Conservation (phyloP, 805 yeast species). For the Sugiyamaella chiloensis region DNA sequence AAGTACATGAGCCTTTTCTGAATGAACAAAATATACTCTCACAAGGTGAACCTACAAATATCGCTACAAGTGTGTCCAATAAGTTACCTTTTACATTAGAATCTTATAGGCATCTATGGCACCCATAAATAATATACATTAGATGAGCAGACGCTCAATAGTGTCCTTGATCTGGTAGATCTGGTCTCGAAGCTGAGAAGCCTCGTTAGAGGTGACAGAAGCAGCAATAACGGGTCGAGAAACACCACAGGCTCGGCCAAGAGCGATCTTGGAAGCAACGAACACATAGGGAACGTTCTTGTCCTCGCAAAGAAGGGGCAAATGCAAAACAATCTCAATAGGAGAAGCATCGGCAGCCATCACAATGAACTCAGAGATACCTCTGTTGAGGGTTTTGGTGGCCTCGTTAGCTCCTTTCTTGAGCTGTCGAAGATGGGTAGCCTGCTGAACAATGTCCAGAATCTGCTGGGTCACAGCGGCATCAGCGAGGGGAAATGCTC, state of each 20-base stretch:
- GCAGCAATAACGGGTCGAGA: conserved; percentile 99
- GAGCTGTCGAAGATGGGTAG: conserved; percentile 95
- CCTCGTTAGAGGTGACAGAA: conserved; percentile 96
- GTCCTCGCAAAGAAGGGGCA: conserved; percentile 97
- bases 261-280: conserved; percentile 96
- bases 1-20: no score
- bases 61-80: no score
- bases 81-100: no score
- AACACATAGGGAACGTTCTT: conserved; percentile 99
- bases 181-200: conserved; percentile 95
- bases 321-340: conserved; percentile 94
- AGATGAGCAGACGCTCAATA: conserved; percentile 95
- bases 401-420: conserved; percentile 99
- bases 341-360: conserved; percentile 99
- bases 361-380: conserved; percentile 97
- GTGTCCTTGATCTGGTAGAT: conserved; percentile 97
- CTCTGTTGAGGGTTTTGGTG: conserved; percentile 98
- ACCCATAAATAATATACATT: conserved; percentile 29
- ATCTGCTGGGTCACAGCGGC: conserved; percentile 93
- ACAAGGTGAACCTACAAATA: no score
- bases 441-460: conserved; percentile 96
- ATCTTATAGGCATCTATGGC: no score
- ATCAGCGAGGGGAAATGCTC: conserved; percentile 99
- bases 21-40: no score
- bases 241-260: conserved; percentile 99